Base-by-base conservation (phyloP, 2,329 filamentous ascomycete genomes). In the Cercospora janseana region DNA sequence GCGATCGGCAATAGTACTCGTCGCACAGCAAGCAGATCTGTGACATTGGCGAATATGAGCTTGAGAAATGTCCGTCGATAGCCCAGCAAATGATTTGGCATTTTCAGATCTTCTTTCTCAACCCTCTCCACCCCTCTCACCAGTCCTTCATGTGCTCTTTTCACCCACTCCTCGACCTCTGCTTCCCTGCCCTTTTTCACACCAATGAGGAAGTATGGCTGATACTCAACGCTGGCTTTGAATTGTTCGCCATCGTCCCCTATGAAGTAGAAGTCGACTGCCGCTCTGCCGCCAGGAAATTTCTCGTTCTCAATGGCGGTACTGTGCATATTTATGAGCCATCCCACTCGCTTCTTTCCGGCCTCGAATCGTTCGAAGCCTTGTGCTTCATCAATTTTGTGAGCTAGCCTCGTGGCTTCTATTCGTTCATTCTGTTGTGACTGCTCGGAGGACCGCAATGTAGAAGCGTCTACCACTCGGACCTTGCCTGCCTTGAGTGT, bases 231-330 rank as follows among this genome's bases (percentile, higher is more conserved):
- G 0, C 91, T 96, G 8, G 93, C 91, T 69, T 98, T 98, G 79
- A 98, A 98, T 4, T 87, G 92, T 28, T 85, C 82, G 10, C 88
- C 83, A 49, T 95, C 87, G 51, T 92, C 88, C 63, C 91, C 88
- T 52, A 98, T 86, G 71, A 98, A 98, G 75, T 96, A 98, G 72
- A 90, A 96, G 72, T 98, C 93, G 49, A 98, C 82, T 6, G 88
- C 93, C 1, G 93, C 87, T 58, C 89, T 83, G 28, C 93, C 93
- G 52, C 88, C 88, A 1, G 87, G 85, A 37, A 87, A 79, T 60
- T 88, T 87, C 12, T 91, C 80, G 66, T 97, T 92, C 69, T 95
- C 75, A 37, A 98, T 79, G 9, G 83, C 82, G 0, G 93, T 97
- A 29, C 90, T 84, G 67, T 95, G 88, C 74, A 97, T 88, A 66